Percentiles rank a stretch among this genome's conserved stretches.
Conservation (phyloP, 2,329 filamentous ascomycete species). For the Talaromyces sp. region DNA sequence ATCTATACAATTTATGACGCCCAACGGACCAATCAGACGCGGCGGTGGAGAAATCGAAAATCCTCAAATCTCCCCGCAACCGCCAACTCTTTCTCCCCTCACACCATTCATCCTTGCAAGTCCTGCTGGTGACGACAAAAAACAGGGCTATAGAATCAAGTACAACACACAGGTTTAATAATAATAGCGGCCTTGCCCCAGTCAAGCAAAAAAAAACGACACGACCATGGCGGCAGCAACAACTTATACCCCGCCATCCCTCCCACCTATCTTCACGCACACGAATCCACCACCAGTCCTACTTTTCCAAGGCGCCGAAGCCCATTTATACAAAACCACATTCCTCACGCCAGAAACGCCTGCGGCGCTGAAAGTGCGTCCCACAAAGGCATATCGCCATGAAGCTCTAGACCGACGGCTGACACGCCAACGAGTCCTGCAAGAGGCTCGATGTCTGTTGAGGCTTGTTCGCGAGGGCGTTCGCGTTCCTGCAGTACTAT, state of each 20-base stretch:
- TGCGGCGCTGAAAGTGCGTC: constrained; percentile 85
- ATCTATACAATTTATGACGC: background rate
- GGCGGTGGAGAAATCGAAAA: background rate
- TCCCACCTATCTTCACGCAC: constrained; percentile 63
- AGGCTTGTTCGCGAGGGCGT: constrained; percentile 76
- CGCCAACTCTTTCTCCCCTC: background rate
- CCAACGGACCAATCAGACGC: background rate
- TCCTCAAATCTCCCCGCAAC: background rate
- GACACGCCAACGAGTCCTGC: constrained; percentile 79
- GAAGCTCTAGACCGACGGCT: constrained; percentile 81
- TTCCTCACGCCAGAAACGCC: constrained; percentile 66
- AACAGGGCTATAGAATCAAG: background rate
- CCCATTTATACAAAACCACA: constrained; percentile 81
- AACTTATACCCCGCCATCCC: constrained; percentile 28
- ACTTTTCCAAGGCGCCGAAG: constrained; percentile 92
- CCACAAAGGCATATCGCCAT: constrained; percentile 87
- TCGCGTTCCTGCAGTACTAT: constrained; percentile 75
- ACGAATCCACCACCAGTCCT: constrained; percentile 61
- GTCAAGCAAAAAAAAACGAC: no score
- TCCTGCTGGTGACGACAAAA: background rate
- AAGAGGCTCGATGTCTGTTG: constrained; percentile 80
- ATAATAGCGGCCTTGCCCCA: background rate
- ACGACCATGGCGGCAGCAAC: background rate
- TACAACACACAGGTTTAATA: no score
- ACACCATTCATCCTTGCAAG: background rate